Base-by-base conservation (phyloP, 1,284 basidiomycete genomes). In the Schizophyllum amplum region DNA sequence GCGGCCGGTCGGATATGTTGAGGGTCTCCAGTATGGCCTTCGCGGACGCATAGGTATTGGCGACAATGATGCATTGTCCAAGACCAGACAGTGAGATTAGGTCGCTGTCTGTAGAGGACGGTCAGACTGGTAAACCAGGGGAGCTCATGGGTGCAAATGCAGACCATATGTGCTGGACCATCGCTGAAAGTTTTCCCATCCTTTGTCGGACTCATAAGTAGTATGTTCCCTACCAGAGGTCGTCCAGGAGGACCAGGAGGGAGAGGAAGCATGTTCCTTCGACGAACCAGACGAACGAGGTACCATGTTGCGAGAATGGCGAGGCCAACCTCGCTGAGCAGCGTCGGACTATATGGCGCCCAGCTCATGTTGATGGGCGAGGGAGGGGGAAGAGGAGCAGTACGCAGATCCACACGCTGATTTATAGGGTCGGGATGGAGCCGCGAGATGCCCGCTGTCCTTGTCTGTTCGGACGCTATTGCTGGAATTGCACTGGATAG, bases 11-110 rank as follows among this genome's bases (percentile, higher is more conserved):
- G 11, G 63, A 60, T 3, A 53, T 25, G 22, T 55, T 59, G 5
- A 51, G 26, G n/a, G 58, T 60, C 11, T 60, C 57, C 13, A 63
- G 58, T 1, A 64, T 53, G n/a, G 61, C 62, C 11, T 58, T 47
- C 0, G 62, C 56, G 4, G 42, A 53, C 46, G 61, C 48, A 9
- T 50, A 49, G 5, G 57, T 57, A 20, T 60, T 60, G 47, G 63
- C 51, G 15, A 64, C 59, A 17, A 63, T 54, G 17, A 59, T 55
- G 7, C 53, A 54, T 27, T 59, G 59, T 2, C 54, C 25, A n/a
- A 59, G 33, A 1, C 57, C 52, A 24, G 52, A 25, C 23, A 61
- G 48, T 33, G 49, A 52, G 22, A 62, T 61, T 4, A 62, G 56
- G 46, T 60, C 61, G 22, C 21, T 24, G 48, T 50, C 21, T n/a